Evolutionary conservation across 345 rosid species (phyloP).

Genomic region (Theobroma cacao): DNA sequence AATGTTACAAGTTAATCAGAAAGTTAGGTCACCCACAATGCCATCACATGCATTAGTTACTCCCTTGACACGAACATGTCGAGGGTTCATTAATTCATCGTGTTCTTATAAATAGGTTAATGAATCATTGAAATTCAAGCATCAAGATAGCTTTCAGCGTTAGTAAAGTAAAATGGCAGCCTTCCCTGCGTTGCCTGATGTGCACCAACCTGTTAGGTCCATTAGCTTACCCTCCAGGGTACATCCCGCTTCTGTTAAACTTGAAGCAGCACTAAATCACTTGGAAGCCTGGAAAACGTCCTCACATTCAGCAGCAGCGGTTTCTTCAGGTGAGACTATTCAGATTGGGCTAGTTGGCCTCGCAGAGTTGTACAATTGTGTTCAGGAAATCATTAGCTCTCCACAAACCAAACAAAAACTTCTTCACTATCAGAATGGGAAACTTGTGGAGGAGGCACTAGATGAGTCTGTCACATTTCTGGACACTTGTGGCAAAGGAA

Average conservation of each 20-base stretch:
- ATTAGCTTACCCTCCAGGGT: constrained; percentile 59
- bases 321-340: constrained; percentile 21
- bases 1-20: not conserved
- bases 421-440: constrained; percentile 10
- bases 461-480: constrained; percentile 43
- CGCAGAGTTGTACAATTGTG: constrained; percentile 40
- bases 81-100: not conserved
- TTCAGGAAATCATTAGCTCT: constrained; percentile 33
- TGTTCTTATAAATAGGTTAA: not conserved
- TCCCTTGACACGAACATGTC: not conserved
- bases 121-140: constrained; percentile 2
- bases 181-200: constrained; percentile 6
- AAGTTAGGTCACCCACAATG: constrained; percentile 12
- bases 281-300: constrained; percentile 33
- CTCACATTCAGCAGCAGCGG: constrained; percentile 9
- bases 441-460: constrained; percentile 37
- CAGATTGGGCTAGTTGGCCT: constrained; percentile 35
- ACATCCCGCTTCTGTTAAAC: constrained; percentile 37
- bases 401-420: constrained; percentile 27
- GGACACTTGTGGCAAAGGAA: constrained; percentile 38
- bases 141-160: not conserved
- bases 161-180: constrained; percentile 17
- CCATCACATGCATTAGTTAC: constrained; percentile 23
- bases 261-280: constrained; percentile 47
- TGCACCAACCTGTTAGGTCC: constrained; percentile 39